Evolutionary conservation across 768 basidiomycete species (phyloP), one percentile per base, ranked within the genome.

Genomic region (Tephrocybe sp.): DNA sequence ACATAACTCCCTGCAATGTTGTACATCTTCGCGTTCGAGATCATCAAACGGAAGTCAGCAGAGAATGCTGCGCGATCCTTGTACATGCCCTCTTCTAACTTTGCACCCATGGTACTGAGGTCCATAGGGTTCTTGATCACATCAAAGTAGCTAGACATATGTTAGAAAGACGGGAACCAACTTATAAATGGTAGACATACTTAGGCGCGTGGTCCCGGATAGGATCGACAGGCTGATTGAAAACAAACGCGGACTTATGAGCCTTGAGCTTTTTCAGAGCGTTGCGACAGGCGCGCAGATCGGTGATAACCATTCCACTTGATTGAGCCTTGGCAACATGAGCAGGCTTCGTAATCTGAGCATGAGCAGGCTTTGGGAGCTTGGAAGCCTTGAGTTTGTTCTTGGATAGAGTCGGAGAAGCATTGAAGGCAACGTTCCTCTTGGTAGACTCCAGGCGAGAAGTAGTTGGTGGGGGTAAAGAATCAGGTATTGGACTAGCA

Each of bases 41-140:
- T 80, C 85, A 98, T 93, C 47, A 96, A 79, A 51, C 78, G 83
- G 68, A 98, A 88, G 66, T 99, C 97, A 23, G 79, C 74, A 56
- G 86, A 85, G 66, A 98, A 96, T 12, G 78, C 86, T 60, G 86
- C 84, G 9, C 93, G 84, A 60, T 90, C 84, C 54, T 83, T 79
- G 72, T 98, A 98, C 69, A 87, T 80, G 5, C 94, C 93, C 50
- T 81, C 84, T 59, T 90, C 86, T 10, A 98, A 72, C 65, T 96
- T 98, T 32, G 88, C 88, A 23, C 78, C 74, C 76, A 96, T 89
- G 0, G 94, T 93, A 45, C 86, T 85, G 15, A 98, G 75, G 63
- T 99, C 97, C 92, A 99, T 98, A 0, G 97, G 96, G 10, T 88
- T 77, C 67, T 90, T 90, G 67, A 99, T 86, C 52, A 94, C 71